These are phyloP conservation scores for Diutina siamensis DNA, from an alignment of 1,139 yeast genomes.

Conservation along the genomic window DNA sequence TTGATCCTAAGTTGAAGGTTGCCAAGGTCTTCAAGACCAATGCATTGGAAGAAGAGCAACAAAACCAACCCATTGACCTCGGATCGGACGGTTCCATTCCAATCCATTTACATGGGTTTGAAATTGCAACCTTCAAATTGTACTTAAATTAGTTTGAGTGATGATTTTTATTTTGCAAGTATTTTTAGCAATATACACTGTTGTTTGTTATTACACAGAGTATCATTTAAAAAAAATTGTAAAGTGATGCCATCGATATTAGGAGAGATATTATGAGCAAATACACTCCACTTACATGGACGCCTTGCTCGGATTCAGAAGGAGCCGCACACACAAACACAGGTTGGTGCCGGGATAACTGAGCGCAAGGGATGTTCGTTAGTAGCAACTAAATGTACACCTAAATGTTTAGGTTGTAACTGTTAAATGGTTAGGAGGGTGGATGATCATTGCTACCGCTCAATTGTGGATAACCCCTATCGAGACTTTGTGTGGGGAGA, in stretches of 20 bases:
- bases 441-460: no score
- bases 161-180: not conserved
- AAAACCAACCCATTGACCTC: slow-evolving; percentile 15
- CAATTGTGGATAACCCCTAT: no score
- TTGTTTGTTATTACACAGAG: not conserved
- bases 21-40: slow-evolving; percentile 48
- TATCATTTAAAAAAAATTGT: not conserved
- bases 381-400: no score
- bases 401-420: no score
- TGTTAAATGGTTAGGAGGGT: no score
- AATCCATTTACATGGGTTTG: slow-evolving; percentile 61
- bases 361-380: no score
- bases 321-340: no score
- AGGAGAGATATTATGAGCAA: no score
- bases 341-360: no score
- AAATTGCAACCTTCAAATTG: slow-evolving; percentile 55
- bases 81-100: slow-evolving; percentile 18
- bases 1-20: slow-evolving; percentile 25
- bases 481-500: no score
- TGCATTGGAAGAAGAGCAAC: slow-evolving; percentile 53
- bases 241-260: not conserved
- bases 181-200: not conserved
- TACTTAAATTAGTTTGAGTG: not conserved
- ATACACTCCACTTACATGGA: no score
- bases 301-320: no score